phyloP scores from a whole-genome alignment of 2,329 filamentous ascomycete genomes.

The Aspergillus ibericus region DNA sequence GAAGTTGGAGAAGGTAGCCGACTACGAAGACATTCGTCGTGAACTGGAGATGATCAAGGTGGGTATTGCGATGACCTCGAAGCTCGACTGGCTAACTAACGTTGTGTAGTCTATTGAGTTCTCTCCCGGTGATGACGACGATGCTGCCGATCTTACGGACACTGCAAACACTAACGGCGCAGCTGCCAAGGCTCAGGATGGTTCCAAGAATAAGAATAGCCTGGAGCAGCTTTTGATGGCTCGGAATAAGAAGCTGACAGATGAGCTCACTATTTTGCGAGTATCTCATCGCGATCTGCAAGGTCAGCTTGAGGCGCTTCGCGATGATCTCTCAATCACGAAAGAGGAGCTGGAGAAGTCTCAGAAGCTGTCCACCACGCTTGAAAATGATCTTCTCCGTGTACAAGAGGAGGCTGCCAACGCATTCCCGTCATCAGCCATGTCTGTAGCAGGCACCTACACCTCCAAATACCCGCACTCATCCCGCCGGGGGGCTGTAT shows the following conservation, averaged over 20 bases:
- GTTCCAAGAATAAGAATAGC: conserved; percentile 56
- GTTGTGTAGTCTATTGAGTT: conserved; percentile 79
- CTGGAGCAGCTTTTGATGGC: conserved; percentile 88
- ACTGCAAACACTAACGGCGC: conserved; percentile 49
- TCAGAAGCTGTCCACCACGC: conserved; percentile 78
- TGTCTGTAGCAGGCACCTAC: conserved; percentile 91
- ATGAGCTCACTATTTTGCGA: conserved; percentile 87
- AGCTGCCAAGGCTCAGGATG: conserved; percentile 59
- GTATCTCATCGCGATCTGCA: conserved; percentile 94
- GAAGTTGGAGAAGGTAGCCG: conserved; percentile 84
- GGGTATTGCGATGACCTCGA: conserved; percentile 12
- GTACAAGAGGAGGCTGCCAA: conserved; percentile 84
- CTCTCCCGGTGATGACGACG: conserved; percentile 78
- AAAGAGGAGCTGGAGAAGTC: conserved; percentile 85
- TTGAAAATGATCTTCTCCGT: conserved; percentile 87
- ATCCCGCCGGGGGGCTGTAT: conserved; percentile 68
- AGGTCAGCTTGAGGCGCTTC: conserved; percentile 71
- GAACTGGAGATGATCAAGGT: conserved; percentile 91
- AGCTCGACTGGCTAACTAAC: conserved; percentile 7
- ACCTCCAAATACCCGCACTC: conserved; percentile 74
- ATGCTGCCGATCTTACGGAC: conserved; percentile 47
- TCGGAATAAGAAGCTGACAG: conserved; percentile 93
- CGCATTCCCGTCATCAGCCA: conserved; percentile 77
- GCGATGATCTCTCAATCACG: conserved; percentile 78
- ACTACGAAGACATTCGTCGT: conserved; percentile 95